Evolutionary conservation across 805 yeast species (phyloP).

Genomic region (Teunomyces kruisii): DNA sequence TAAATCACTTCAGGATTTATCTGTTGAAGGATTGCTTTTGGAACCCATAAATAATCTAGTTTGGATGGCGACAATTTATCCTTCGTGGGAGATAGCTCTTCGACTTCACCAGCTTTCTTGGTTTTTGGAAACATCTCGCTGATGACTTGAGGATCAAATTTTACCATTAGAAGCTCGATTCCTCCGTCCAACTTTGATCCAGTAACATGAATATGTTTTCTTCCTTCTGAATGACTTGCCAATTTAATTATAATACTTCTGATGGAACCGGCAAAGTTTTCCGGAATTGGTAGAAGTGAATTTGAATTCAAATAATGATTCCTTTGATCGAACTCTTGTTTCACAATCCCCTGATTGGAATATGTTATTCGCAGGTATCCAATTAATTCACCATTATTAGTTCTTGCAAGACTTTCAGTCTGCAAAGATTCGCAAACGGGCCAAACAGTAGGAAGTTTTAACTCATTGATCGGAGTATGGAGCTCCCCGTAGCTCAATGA

Average conservation of each 20-base stretch:
- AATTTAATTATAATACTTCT: slow-evolving; percentile 15
- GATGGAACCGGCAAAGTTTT: slow-evolving; percentile 7
- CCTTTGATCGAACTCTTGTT: background rate
- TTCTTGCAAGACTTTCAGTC: background rate
- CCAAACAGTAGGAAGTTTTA: background rate
- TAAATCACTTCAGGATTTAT: slow-evolving; percentile 15
- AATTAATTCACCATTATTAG: slow-evolving; percentile 2
- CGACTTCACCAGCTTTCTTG: slow-evolving; percentile 1
- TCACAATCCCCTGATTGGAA: background rate
- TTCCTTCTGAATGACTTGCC: slow-evolving; percentile 5
- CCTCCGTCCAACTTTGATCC: slow-evolving; percentile 14
- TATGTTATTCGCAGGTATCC: background rate
- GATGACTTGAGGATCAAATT: slow-evolving; percentile 12
- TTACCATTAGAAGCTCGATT: slow-evolving; percentile 18
- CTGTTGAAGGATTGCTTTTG: slow-evolving; percentile 15
- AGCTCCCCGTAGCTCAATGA: slow-evolving; percentile 27
- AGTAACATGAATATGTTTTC: slow-evolving; percentile 6
- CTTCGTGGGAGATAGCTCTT: slow-evolving; percentile 1
- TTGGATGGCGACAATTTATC: background rate
- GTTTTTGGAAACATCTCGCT: slow-evolving; percentile 13
- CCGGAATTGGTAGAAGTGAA: slow-evolving; percentile 5
- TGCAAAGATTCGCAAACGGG: background rate
- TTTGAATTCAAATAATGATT: background rate
- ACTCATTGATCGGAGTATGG: background rate
- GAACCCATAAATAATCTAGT: slow-evolving; percentile 18